Evolutionary conservation across 192 early-diverging fungal genomes (phyloP).

Genomic region (Coemansia sp.): DNA sequence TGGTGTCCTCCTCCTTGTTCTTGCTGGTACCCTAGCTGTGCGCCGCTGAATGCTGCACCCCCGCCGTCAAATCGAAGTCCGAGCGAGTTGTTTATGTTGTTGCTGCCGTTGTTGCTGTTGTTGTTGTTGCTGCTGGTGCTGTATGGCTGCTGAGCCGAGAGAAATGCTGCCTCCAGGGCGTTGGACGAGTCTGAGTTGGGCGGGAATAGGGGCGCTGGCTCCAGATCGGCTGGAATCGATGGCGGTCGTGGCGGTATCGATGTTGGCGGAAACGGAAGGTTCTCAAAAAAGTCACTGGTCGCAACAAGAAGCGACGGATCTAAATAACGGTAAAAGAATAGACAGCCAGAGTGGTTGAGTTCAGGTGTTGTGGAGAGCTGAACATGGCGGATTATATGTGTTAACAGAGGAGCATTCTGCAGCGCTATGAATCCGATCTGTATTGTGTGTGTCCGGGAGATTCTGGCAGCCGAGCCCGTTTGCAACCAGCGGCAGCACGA

Average conservation of each 20-base stretch:
- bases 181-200: conserved; percentile 6
- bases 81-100: conserved; percentile 7
- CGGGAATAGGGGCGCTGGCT: conserved; percentile 41
- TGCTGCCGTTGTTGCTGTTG: conserved; percentile 1
- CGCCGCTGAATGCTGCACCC: too few species aligned
- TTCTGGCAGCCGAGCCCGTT: too few species aligned
- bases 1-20: background rate
- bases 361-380: background rate
- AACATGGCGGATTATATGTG: too few species aligned
- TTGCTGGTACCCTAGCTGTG: background rate
- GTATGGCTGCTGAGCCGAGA: background rate
- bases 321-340: conserved; percentile 17
- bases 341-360: background rate
- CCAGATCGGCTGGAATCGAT: conserved; percentile 48
- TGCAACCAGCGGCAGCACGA: too few species aligned
- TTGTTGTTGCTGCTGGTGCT: conserved; percentile 2
- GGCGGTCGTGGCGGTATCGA: conserved; percentile 39
- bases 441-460: too few species aligned
- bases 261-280: conserved; percentile 14
- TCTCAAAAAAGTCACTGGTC: conserved; percentile 46
- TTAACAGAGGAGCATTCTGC: too few species aligned
- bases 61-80: too few species aligned
- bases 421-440: too few species aligned
- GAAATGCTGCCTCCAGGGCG: conserved; percentile 4
- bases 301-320: conserved; percentile 39